Conservation (phyloP, 2,329 filamentous ascomycete species). For the Arthrobotrys megalospora region DNA sequence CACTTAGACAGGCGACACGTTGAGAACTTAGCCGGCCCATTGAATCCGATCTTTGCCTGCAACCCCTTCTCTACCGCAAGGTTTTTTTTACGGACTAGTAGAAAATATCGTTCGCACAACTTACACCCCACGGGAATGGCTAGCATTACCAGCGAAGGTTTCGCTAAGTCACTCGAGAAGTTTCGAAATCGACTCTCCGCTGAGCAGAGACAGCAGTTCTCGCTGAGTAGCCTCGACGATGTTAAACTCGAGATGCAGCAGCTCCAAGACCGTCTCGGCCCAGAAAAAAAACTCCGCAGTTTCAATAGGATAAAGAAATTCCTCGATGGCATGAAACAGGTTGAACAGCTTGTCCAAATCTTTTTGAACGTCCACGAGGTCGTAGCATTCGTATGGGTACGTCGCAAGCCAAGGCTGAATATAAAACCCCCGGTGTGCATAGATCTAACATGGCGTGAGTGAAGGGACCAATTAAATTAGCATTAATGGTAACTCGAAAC, state of each 20-base stretch:
- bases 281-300: slow-evolving; percentile 59
- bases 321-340: slow-evolving; percentile 62
- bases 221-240: slow-evolving; percentile 28
- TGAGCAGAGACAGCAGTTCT: slow-evolving; percentile 50
- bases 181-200: slow-evolving; percentile 40
- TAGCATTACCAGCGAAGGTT: neutral
- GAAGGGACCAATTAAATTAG: slow-evolving; percentile 30
- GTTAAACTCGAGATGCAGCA: slow-evolving; percentile 53
- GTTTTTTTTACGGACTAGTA: no score
- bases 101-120: no score
- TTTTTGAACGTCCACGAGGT: slow-evolving; percentile 62
- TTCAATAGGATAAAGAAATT: slow-evolving; percentile 62
- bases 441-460: neutral
- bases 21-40: no score
- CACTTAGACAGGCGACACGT: no score
- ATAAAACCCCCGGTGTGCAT: no score
- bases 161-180: slow-evolving; percentile 9
- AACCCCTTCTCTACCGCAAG: no score
- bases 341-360: slow-evolving; percentile 62
- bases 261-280: slow-evolving; percentile 53
- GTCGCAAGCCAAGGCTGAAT: slow-evolving; percentile 49
- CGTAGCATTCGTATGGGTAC: slow-evolving; percentile 63
- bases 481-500: slow-evolving; percentile 1
- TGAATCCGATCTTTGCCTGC: no score
- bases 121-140: no score